These are phyloP conservation scores for Tympanopsis confertula DNA, from an alignment of 2,329 filamentous ascomycete species.

Conservation along the genomic window DNA sequence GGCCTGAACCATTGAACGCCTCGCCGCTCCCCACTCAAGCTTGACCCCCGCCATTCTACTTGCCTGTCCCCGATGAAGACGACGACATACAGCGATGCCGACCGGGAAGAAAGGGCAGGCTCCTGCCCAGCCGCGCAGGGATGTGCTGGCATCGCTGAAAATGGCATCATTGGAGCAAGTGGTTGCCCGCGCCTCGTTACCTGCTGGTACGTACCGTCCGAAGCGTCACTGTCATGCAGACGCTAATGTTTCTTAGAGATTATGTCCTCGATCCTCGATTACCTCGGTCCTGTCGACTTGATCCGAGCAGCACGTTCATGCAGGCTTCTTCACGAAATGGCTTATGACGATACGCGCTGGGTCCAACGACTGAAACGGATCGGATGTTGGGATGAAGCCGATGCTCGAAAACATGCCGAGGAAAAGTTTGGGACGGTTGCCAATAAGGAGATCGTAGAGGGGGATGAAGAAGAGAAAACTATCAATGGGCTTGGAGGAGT, in stretches of 20 bases:
- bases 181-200: background rate
- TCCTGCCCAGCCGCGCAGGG: background rate
- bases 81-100: background rate
- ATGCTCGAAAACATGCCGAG: slow-evolving; percentile 72
- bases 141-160: background rate
- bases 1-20: too few species aligned
- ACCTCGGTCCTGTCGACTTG: slow-evolving; percentile 74
- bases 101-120: background rate
- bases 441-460: slow-evolving; percentile 33
- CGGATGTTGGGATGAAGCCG: slow-evolving; percentile 82
- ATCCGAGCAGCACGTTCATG: slow-evolving; percentile 76
- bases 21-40: too few species aligned
- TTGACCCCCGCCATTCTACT: too few species aligned
- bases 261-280: slow-evolving; percentile 76
- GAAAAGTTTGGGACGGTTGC: slow-evolving; percentile 50
- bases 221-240: too few species aligned
- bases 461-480: slow-evolving; percentile 9
- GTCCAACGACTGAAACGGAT: slow-evolving; percentile 75
- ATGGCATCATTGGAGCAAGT: background rate
- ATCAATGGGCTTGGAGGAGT: slow-evolving; percentile 8
- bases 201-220: background rate
- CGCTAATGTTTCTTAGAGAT: slow-evolving; percentile 51
- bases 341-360: slow-evolving; percentile 96
- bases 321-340: slow-evolving; percentile 87
- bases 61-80: background rate